Percentiles rank a stretch among this genome's conserved stretches.
Conservation (phyloP, 306 rosid genomes). For the Leucaena leucocephala region DNA sequence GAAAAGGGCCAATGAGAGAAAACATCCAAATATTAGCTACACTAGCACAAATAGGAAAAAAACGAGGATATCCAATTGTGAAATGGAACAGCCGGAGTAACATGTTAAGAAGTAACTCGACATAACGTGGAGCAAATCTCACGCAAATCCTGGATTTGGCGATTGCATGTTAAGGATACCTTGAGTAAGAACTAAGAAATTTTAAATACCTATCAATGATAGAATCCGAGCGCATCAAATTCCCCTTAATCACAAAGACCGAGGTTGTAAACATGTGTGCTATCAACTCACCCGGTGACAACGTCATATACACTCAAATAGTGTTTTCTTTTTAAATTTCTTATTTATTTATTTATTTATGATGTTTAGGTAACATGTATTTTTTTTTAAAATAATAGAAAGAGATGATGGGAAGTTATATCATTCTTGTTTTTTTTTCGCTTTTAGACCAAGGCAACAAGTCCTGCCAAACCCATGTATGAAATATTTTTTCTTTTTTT, state of each 20-base stretch:
- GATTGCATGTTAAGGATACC: conserved; percentile 31
- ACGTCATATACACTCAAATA: neutral
- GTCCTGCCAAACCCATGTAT: neutral
- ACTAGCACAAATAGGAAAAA: neutral
- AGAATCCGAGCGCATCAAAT: neutral
- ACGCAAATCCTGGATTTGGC: neutral
- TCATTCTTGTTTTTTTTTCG: neutral
- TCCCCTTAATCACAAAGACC: conserved; percentile 1
- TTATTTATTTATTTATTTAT: neutral
- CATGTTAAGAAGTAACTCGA: conserved; percentile 24
- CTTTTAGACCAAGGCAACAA: neutral
- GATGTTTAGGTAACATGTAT: neutral
- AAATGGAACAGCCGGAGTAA: neutral
- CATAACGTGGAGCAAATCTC: conserved; percentile 26
- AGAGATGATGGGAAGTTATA: neutral
- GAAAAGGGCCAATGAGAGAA: neutral
- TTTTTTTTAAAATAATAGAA: neutral
- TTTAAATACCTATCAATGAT: neutral
- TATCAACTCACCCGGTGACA: neutral
- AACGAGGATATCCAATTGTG: neutral
- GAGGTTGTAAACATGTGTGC: neutral
- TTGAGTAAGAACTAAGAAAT: conserved; percentile 28
- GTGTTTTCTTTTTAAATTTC: neutral
- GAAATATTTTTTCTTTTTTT: neutral
- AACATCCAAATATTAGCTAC: conserved; percentile 16